phyloP scores from a whole-genome alignment of 306 rosid genomes.

The Begonia fuchsioides region DNA sequence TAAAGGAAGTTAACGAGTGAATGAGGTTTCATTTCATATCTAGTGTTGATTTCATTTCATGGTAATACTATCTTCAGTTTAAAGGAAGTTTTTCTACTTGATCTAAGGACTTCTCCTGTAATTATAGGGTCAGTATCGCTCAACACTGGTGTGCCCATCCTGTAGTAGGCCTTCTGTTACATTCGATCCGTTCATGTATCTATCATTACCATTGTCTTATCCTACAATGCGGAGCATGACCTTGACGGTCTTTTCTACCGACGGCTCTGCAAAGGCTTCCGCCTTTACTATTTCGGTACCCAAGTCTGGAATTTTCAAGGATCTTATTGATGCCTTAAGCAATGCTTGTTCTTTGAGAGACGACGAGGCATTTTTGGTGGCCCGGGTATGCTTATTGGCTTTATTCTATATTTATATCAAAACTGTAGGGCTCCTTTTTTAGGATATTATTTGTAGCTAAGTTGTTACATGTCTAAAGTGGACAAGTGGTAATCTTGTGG shows the following conservation, averaged over 20 bases:
- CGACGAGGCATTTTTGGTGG: slow-evolving; percentile 61
- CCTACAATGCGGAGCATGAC: slow-evolving; percentile 53
- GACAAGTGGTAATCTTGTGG: too few relatives aligned
- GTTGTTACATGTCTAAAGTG: too few relatives aligned
- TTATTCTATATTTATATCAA: too few relatives aligned
- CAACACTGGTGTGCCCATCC: slow-evolving; percentile 63
- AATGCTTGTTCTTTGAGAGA: slow-evolving; percentile 45
- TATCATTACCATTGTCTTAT: slow-evolving; percentile 76
- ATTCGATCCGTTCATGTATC: slow-evolving; percentile 89
- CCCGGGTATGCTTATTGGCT: slow-evolving; percentile 37
- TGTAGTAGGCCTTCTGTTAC: slow-evolving; percentile 66
- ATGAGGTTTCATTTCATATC: too few relatives aligned
- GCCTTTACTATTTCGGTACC: slow-evolving; percentile 39
- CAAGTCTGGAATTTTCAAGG: slow-evolving; percentile 34
- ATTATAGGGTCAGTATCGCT: slow-evolving; percentile 73
- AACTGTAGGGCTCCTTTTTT: too few relatives aligned
- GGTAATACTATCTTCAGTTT: too few relatives aligned
- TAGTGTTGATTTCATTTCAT: too few relatives aligned
- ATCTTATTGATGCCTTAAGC: slow-evolving; percentile 49
- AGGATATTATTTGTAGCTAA: too few relatives aligned
- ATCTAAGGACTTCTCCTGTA: neutral
- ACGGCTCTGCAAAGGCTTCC: slow-evolving; percentile 41
- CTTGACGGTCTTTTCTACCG: slow-evolving; percentile 45
- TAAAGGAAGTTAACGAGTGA: too few relatives aligned
- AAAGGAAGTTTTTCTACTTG: too few relatives aligned